Base-by-base conservation (phyloP, 2,329 filamentous ascomycete genomes). In the Xylaria sp. region DNA sequence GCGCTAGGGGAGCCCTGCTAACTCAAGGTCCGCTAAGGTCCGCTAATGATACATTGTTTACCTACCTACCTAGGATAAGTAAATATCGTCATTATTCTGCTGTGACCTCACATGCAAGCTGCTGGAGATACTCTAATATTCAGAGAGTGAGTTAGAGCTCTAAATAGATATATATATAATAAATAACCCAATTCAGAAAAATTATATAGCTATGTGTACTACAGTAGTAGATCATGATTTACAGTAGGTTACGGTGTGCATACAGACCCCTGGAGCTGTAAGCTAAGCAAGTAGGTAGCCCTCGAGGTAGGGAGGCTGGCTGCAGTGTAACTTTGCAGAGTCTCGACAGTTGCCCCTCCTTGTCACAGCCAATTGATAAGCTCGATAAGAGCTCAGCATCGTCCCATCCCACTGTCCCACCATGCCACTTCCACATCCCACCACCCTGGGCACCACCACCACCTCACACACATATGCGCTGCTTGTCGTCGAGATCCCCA, bases 301-400 rank as follows among this genome's bases (percentile, higher is more conserved):
- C n/a, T n/a, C n/a, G n/a, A n/a, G n/a, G n/a, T n/a, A n/a, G n/a
- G n/a, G n/a, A n/a, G n/a, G n/a, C n/a, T n/a, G n/a, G 66, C 61
- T 66, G 28, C 28, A 31, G 28, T 31, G 28, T 31, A 9, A 31
- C 28, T 31, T 9, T 31, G 9, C 28, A 31, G n/a, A 31, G 28
- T 31, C 28, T 9, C 28, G 4, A 5, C 9, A 31, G 9, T n/a
- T n/a, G n/a, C n/a, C n/a, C n/a, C 64, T 61, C 64, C 64, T 57
- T 64, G 51, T 57, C 42, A 55, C 35, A 14, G 40, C 54, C 61
- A 45, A 46, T 54, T 42, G 65, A 67, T 67, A 65, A 66, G 65
- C 9, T 49, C 51, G 65, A 67, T 67, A 67, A 67, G 63, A 67
- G 65, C 65, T 67, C 43, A 23, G 5, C 37, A 57, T 55, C 50